These are phyloP conservation scores for Paraphoma chrysanthemicola DNA, from an alignment of 2,329 filamentous ascomycete genomes.

Conservation along the genomic window DNA sequence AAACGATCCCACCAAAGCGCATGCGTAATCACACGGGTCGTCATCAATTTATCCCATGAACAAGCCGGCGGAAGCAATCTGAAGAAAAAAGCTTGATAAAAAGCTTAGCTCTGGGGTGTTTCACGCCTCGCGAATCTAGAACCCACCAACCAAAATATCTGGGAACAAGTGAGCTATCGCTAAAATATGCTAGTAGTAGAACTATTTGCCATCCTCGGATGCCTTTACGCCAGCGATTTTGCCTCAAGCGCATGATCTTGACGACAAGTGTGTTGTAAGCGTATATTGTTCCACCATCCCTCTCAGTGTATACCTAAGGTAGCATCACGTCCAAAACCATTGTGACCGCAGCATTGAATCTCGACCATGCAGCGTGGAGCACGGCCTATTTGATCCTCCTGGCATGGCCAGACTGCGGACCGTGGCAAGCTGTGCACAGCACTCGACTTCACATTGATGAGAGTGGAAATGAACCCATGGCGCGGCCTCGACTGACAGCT, in stretches of 20 bases:
- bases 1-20: not conserved
- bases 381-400: not conserved
- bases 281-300: no score
- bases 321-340: no score
- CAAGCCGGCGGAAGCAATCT: not conserved
- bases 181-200: not conserved
- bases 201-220: no score
- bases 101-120: slow-evolving; percentile 3
- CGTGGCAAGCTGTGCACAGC: not conserved
- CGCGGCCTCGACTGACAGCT: not conserved
- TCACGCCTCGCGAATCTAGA: slow-evolving; percentile 1
- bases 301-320: no score
- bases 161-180: not conserved
- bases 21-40: not conserved
- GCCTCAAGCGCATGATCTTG: no score
- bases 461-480: slow-evolving; percentile 12
- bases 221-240: no score
- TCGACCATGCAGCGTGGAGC: not conserved
- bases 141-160: not conserved
- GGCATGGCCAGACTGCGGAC: no score
- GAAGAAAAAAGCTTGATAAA: not conserved
- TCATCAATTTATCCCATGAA: not conserved
- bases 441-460: not conserved
- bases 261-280: no score
- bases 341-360: no score